Evolutionary conservation across 495 filamentous ascomycete genomes (phyloP).

Genomic region (Lasiosphaeria miniovina): DNA sequence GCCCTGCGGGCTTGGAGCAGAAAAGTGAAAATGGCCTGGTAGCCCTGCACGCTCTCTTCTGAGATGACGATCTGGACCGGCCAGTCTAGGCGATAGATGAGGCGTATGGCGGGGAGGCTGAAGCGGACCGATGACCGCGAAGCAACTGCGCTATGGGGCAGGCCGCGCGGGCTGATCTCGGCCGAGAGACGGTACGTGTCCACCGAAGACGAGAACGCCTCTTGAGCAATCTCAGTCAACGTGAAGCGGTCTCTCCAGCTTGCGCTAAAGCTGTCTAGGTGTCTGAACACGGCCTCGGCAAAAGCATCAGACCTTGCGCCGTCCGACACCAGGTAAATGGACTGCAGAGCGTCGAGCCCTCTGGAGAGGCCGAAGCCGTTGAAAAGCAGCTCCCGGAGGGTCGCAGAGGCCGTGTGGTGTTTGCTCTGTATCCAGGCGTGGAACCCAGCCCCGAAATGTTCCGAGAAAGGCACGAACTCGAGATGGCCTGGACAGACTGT

Average conservation of each 20-base stretch:
- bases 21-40: constrained; percentile 69
- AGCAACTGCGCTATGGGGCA: constrained; percentile 30
- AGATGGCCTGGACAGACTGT: constrained; percentile 46
- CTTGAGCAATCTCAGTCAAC: constrained; percentile 74
- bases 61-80: constrained; percentile 79
- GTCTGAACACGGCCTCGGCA: constrained; percentile 68
- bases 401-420: constrained; percentile 62
- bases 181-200: constrained; percentile 58
- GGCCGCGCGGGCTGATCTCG: constrained; percentile 44
- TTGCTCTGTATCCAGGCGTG: constrained; percentile 68
- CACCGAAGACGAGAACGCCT: constrained; percentile 57
- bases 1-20: constrained; percentile 74
- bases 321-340: constrained; percentile 71
- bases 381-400: constrained; percentile 65
- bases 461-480: constrained; percentile 67
- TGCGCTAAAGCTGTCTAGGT: constrained; percentile 62
- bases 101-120: constrained; percentile 53
- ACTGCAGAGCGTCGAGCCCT: constrained; percentile 63
- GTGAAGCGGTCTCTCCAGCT: constrained; percentile 82
- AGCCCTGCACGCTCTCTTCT: constrained; percentile 55
- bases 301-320: constrained; percentile 61
- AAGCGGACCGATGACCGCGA: constrained; percentile 43
- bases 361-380: constrained; percentile 63
- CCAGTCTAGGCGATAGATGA: constrained; percentile 72
- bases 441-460: constrained; percentile 67